These are phyloP conservation scores for Pistacia vera DNA, from an alignment of 345 rosid species.

Conservation along the genomic window DNA sequence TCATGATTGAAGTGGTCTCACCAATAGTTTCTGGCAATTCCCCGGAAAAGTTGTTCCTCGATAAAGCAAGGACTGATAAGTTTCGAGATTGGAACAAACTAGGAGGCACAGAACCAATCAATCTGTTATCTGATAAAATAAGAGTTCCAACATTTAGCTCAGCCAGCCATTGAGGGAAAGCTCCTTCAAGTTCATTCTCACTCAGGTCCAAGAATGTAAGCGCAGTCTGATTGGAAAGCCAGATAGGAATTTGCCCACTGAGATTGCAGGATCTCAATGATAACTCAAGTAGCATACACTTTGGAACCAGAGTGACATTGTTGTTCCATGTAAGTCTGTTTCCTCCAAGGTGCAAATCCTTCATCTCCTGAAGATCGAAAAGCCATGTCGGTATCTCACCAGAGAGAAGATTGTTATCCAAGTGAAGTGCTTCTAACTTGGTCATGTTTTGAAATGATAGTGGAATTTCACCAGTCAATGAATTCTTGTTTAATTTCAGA, in stretches of 20 bases:
- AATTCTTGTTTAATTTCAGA: conserved; percentile 15
- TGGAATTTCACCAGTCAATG: conserved; percentile 23
- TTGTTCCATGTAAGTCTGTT: conserved; percentile 17
- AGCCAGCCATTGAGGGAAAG: conserved; percentile 24
- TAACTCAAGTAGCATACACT: conserved; percentile 9
- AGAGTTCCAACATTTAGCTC: conserved; percentile 4
- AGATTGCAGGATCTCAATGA: conserved; percentile 17
- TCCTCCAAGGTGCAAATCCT: conserved; percentile 16
- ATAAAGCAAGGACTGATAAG: conserved; percentile 16
- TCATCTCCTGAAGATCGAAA: conserved; percentile 20
- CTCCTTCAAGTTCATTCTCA: conserved; percentile 26
- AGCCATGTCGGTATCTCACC: conserved; percentile 33
- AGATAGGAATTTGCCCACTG: conserved; percentile 11
- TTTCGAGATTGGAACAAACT: conserved; percentile 22
- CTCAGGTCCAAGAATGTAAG: conserved; percentile 31
- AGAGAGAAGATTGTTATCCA: conserved; percentile 20
- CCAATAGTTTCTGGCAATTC: conserved; percentile 19
- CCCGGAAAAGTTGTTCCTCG: conserved; percentile 27
- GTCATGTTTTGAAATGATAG: conserved; percentile 16
- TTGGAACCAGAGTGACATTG: conserved; percentile 9
- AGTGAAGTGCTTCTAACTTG: conserved; percentile 10
- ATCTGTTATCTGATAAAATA: conserved; percentile 25
- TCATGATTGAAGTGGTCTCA: neutral
- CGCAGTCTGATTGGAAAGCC: conserved; percentile 24
- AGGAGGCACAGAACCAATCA: conserved; percentile 31